Percentiles rank a stretch among this genome's conserved stretches.
Conservation (phyloP, 768 basidiomycete species). For the Suillus lakei region DNA sequence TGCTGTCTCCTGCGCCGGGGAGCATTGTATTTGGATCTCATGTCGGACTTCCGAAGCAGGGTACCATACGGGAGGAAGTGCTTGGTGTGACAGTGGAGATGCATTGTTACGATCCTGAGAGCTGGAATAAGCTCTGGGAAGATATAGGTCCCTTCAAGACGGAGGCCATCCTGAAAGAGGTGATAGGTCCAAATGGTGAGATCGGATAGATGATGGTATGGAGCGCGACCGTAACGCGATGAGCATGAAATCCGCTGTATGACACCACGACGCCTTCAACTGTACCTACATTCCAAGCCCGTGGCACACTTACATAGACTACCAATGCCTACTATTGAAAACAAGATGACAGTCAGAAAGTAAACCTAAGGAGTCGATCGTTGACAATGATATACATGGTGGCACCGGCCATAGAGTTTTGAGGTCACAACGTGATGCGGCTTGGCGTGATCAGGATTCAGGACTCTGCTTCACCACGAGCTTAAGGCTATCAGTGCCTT, state of each 20-base stretch:
- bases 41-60: constrained; percentile 18
- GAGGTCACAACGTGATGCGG: no score
- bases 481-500: no score
- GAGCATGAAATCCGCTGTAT: background rate
- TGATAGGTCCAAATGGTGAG: constrained; percentile 2
- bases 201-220: constrained; percentile 19
- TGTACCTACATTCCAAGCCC: background rate
- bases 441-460: no score
- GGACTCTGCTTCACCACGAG: no score
- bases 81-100: constrained; percentile 13
- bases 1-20: constrained; percentile 32
- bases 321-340: no score
- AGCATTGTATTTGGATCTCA: constrained; percentile 38
- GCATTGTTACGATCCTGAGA: constrained; percentile 31
- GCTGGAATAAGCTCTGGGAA: constrained; percentile 33
- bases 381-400: no score
- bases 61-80: constrained; percentile 2
- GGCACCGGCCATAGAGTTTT: no score
- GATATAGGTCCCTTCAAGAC: constrained; percentile 28
- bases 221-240: constrained; percentile 27
- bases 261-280: background rate
- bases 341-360: no score
- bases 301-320: no score
- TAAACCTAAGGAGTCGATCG: no score
- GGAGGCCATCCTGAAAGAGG: constrained; percentile 24